Conservation (phyloP, 2,329 filamentous ascomycete genomes). For the Chaetomiaceae sp. region DNA sequence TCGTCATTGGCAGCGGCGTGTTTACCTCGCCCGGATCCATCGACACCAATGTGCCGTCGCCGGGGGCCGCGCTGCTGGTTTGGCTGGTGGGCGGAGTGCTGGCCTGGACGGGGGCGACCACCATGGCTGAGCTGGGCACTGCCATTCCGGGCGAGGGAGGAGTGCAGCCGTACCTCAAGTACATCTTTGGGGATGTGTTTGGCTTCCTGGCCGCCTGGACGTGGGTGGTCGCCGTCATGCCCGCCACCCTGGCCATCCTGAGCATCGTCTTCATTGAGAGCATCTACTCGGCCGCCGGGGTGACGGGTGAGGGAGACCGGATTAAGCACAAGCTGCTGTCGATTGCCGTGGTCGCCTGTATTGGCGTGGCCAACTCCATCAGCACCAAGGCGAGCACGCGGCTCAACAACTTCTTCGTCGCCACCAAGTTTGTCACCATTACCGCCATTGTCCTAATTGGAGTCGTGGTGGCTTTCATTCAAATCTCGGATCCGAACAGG, state of each 20-base stretch:
- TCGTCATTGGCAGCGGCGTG: slow-evolving; percentile 61
- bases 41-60: slow-evolving; percentile 59
- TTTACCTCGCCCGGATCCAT: slow-evolving; percentile 62
- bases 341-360: slow-evolving; percentile 42
- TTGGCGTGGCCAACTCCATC: slow-evolving; percentile 51
- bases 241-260: slow-evolving; percentile 59
- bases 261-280: slow-evolving; percentile 61
- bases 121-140: slow-evolving; percentile 59
- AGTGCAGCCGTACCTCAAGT: slow-evolving; percentile 58
- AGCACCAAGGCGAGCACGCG: slow-evolving; percentile 52
- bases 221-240: slow-evolving; percentile 62
- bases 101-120: slow-evolving; percentile 60
- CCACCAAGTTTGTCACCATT: slow-evolving; percentile 49
- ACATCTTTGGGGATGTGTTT: slow-evolving; percentile 56
- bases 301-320: slow-evolving; percentile 41
- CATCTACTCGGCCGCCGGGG: slow-evolving; percentile 49
- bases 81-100: slow-evolving; percentile 60
- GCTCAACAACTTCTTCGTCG: slow-evolving; percentile 53
- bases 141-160: slow-evolving; percentile 60
- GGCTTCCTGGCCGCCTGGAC: slow-evolving; percentile 64
- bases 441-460: slow-evolving; percentile 46
- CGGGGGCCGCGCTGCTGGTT: slow-evolving; percentile 52
- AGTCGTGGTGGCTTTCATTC: slow-evolving; percentile 42
- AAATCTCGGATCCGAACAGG: slow-evolving; percentile 34
- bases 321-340: slow-evolving; percentile 50